A percentile compares a stretch with the other conserved stretches of the same genome.
Evolutionary conservation across 2,329 filamentous ascomycete species (phyloP).

Genomic region (Didymella arachidicola): DNA sequence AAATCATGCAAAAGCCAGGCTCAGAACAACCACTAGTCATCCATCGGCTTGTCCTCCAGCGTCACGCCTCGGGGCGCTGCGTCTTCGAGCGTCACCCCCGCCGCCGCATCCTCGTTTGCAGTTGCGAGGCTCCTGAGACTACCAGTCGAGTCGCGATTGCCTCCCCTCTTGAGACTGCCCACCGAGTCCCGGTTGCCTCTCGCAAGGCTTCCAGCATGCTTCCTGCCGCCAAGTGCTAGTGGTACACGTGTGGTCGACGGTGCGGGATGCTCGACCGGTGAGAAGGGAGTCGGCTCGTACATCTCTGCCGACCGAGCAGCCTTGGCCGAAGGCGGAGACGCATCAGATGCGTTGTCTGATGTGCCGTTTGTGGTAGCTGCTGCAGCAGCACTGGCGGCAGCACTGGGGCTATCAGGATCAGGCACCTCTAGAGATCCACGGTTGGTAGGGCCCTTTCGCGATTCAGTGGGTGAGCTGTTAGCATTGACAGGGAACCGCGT

Average conservation of each 20-base stretch:
- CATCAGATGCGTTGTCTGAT: slow-evolving; percentile 33
- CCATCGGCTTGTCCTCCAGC: slow-evolving; percentile 79
- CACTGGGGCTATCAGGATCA: slow-evolving; percentile 57
- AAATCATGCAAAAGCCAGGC: slow-evolving; percentile 9
- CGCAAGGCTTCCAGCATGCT: slow-evolving; percentile 46
- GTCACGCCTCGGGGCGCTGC: slow-evolving; percentile 64
- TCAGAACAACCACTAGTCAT: slow-evolving; percentile 62
- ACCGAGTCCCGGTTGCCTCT: slow-evolving; percentile 50
- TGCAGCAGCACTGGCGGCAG: slow-evolving; percentile 9
- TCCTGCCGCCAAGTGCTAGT: slow-evolving; percentile 34
- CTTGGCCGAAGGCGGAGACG: slow-evolving; percentile 8
- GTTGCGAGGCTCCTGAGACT: slow-evolving; percentile 50
- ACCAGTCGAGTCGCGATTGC: slow-evolving; percentile 49
- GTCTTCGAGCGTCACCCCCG: slow-evolving; percentile 69
- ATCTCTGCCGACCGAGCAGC: slow-evolving; percentile 18
- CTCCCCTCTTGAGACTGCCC: slow-evolving; percentile 47
- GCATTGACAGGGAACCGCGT: slow-evolving; percentile 81
- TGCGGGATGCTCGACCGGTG: slow-evolving; percentile 39
- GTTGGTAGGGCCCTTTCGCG: slow-evolving; percentile 63
- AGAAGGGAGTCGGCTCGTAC: slow-evolving; percentile 16
- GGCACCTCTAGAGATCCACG: slow-evolving; percentile 83
- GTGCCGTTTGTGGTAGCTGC: slow-evolving; percentile 50
- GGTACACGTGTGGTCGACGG: slow-evolving; percentile 48
- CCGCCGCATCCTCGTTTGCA: slow-evolving; percentile 46
- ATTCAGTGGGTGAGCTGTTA: slow-evolving; percentile 63